Conservation (phyloP, 768 basidiomycete genomes). For the Macrolepiota fuliginosa region DNA sequence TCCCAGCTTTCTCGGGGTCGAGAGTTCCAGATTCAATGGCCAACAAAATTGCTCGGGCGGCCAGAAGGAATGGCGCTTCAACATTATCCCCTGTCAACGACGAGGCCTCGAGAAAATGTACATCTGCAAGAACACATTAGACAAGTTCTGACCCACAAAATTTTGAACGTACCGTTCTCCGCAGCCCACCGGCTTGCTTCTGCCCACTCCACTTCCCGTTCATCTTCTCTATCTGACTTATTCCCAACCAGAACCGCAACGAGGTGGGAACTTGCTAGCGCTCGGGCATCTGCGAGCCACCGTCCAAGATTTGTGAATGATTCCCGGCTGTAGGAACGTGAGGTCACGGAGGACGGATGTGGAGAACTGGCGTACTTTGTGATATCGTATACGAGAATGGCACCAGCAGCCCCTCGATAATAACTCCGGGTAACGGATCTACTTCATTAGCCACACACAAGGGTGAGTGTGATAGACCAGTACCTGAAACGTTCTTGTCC, state of each 20-base stretch:
- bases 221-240: constrained; percentile 93
- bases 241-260: constrained; percentile 92
- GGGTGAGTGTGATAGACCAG: constrained; percentile 3
- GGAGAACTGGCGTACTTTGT: constrained; percentile 57
- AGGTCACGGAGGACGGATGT: constrained; percentile 13
- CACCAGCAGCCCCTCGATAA: constrained; percentile 92
- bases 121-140: constrained; percentile 45
- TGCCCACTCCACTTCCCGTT: constrained; percentile 91
- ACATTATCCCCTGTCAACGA: constrained; percentile 92
- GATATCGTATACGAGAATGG: constrained; percentile 92
- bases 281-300: constrained; percentile 93
- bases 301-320: constrained; percentile 81
- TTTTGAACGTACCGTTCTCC: constrained; percentile 69
- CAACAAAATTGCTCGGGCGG: constrained; percentile 84
- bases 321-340: constrained; percentile 57
- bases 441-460: constrained; percentile 15
- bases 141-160: constrained; percentile 3
- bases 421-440: constrained; percentile 94
- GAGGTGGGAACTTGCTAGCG: constrained; percentile 88
- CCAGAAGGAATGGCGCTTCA: constrained; percentile 87
- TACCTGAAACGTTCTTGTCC: constrained; percentile 95
- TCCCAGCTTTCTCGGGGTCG: constrained; percentile 92
- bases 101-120: constrained; percentile 93
- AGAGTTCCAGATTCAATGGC: constrained; percentile 88
- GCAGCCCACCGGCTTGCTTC: constrained; percentile 97